These are phyloP conservation scores for Ochetophila trinervis DNA, from an alignment of 306 rosid genomes.

Conservation along the genomic window DNA sequence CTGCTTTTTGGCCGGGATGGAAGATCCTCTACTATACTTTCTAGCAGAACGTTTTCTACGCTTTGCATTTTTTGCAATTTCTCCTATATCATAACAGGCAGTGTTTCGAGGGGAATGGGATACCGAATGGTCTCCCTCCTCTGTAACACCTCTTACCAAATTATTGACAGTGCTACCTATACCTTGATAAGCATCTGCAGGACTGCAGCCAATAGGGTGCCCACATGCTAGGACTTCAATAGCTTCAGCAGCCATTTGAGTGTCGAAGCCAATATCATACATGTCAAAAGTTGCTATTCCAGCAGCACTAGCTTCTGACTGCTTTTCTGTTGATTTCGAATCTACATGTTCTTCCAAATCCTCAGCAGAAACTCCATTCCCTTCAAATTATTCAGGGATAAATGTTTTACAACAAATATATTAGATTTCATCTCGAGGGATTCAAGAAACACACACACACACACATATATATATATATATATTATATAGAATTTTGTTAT, in stretches of 20 bases:
- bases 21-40: constrained; percentile 31
- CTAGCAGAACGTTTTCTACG: constrained; percentile 38
- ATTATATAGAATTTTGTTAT: too few relatives aligned
- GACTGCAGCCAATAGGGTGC: constrained; percentile 16
- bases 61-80: constrained; percentile 26
- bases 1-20: constrained; percentile 21
- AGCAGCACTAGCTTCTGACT: constrained; percentile 27
- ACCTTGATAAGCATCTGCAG: constrained; percentile 25
- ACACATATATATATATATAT: too few relatives aligned
- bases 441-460: background rate
- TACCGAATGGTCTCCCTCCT: constrained; percentile 25
- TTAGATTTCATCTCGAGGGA: constrained; percentile 6
- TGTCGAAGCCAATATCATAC: constrained; percentile 56
- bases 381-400: constrained; percentile 32
- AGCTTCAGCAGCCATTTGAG: constrained; percentile 85
- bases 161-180: constrained; percentile 24
- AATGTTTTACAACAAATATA: background rate
- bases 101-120: constrained; percentile 18
- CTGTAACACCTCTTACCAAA: constrained; percentile 21
- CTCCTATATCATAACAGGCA: constrained; percentile 24
- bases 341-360: constrained; percentile 27
- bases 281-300: constrained; percentile 29
- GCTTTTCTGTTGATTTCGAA: constrained; percentile 23
- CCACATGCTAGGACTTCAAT: constrained; percentile 59
- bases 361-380: constrained; percentile 27